phyloP scores from a whole-genome alignment of 306 rosid genomes.

The Begonia loranthoides region DNA sequence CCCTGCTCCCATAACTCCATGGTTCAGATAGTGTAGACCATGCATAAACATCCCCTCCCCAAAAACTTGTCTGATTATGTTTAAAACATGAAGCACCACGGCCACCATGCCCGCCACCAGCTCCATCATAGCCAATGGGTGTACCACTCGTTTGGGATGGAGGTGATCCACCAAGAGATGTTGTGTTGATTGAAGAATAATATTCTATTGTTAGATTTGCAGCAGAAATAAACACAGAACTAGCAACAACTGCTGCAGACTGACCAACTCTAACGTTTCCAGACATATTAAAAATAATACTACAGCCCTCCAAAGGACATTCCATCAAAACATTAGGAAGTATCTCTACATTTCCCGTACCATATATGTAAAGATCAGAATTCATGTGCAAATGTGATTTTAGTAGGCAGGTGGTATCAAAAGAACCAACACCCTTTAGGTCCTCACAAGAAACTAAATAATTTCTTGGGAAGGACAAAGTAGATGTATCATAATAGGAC shows the following conservation, averaged over 20 bases:
- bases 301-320: constrained; percentile 75
- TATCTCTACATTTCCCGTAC: constrained; percentile 86
- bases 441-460: constrained; percentile 60
- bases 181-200: constrained; percentile 55
- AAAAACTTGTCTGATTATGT: constrained; percentile 47
- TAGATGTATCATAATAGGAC: constrained; percentile 13
- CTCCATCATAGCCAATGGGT: constrained; percentile 73
- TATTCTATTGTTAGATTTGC: constrained; percentile 63
- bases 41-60: constrained; percentile 99
- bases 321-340: constrained; percentile 61
- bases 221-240: constrained; percentile 70
- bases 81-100: constrained; percentile 93
- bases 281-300: constrained; percentile 59
- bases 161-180: constrained; percentile 81
- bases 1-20: constrained; percentile 94
- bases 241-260: constrained; percentile 56
- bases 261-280: constrained; percentile 85
- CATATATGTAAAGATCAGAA: constrained; percentile 53
- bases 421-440: constrained; percentile 87
- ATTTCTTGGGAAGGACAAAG: constrained; percentile 22
- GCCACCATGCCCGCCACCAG: constrained; percentile 99
- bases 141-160: constrained; percentile 99
- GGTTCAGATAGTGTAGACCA: constrained; percentile 84
- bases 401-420: constrained; percentile 82
- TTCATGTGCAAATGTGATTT: constrained; percentile 46